Evolutionary conservation across 768 basidiomycete genomes (phyloP).

Genomic region (Asterophora parasitica): DNA sequence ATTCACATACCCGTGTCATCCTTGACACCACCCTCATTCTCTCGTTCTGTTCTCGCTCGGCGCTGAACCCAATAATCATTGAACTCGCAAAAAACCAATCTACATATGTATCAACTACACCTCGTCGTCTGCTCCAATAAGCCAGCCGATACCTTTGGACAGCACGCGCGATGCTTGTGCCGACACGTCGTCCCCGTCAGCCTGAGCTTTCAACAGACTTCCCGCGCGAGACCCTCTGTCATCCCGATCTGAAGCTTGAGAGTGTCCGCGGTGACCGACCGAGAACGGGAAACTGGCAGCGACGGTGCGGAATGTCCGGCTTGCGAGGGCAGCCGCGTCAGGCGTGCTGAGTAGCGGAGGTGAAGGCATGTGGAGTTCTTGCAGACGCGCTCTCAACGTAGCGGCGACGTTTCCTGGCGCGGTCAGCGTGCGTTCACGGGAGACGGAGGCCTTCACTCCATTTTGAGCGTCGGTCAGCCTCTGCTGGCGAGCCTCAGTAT

Average conservation of each 20-base stretch:
- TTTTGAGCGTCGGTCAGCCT: slow-evolving; percentile 27
- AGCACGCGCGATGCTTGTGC: slow-evolving; percentile 74
- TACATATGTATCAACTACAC: neutral
- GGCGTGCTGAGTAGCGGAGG: slow-evolving; percentile 67
- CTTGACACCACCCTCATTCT: neutral
- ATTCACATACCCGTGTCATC: slow-evolving; percentile 1
- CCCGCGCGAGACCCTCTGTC: slow-evolving; percentile 38
- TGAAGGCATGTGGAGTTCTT: slow-evolving; percentile 63
- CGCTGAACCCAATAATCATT: neutral
- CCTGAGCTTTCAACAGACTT: slow-evolving; percentile 37
- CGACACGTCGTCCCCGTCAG: slow-evolving; percentile 58
- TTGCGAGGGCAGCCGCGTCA: slow-evolving; percentile 77
- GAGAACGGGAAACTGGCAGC: slow-evolving; percentile 74
- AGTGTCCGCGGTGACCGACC: slow-evolving; percentile 37
- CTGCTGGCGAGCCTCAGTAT: slow-evolving; percentile 47
- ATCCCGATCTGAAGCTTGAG: slow-evolving; percentile 36
- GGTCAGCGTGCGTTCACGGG: slow-evolving; percentile 12
- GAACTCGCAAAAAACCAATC: neutral
- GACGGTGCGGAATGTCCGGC: slow-evolving; percentile 71
- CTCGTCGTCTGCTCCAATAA: slow-evolving; percentile 80
- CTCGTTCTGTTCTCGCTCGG: neutral
- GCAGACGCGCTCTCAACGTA: slow-evolving; percentile 58
- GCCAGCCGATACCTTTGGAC: slow-evolving; percentile 92
- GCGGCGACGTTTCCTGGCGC: slow-evolving; percentile 34
- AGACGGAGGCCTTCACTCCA: slow-evolving; percentile 18